Conservation (phyloP, 306 rosid genomes). For the Pyrus bretschneideri region DNA sequence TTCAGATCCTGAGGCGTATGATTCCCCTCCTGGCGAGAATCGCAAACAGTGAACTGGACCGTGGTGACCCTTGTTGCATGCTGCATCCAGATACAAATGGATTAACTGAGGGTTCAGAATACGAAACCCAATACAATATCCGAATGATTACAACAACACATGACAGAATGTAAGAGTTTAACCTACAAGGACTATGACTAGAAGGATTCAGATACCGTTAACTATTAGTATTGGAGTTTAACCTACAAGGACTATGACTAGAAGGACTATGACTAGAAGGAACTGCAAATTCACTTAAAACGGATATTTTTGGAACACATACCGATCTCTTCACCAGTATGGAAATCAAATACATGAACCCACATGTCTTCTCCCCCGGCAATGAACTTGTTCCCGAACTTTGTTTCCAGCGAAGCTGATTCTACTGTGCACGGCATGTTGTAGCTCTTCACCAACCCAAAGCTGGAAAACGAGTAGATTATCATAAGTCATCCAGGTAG, state of each 20-base stretch:
- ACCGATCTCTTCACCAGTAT: constrained; percentile 94
- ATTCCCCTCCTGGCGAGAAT: constrained; percentile 97
- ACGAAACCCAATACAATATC: background rate
- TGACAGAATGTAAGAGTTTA: background rate
- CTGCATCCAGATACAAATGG: constrained; percentile 39
- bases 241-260: too few relatives aligned
- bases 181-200: background rate
- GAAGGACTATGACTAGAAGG: too few relatives aligned
- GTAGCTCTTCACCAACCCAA: constrained; percentile 90
- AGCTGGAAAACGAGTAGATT: constrained; percentile 39
- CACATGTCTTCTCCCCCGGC: constrained; percentile 99
- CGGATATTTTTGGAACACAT: constrained; percentile 7
- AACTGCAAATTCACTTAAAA: background rate
- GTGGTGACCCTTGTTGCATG: constrained; percentile 97
- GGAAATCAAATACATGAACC: constrained; percentile 88
- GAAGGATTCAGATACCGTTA: background rate
- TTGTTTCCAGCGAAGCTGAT: constrained; percentile 94
- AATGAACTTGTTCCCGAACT: constrained; percentile 80
- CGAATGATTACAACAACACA: background rate
- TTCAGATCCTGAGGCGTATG: constrained; percentile 98
- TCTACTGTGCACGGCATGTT: constrained; percentile 90
- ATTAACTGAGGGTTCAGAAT: background rate
- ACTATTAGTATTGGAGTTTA: background rate
- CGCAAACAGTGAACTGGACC: constrained; percentile 98
- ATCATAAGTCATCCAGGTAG: constrained; percentile 18